Conservation (phyloP, 257 asterid species). For the Lantana camara region DNA sequence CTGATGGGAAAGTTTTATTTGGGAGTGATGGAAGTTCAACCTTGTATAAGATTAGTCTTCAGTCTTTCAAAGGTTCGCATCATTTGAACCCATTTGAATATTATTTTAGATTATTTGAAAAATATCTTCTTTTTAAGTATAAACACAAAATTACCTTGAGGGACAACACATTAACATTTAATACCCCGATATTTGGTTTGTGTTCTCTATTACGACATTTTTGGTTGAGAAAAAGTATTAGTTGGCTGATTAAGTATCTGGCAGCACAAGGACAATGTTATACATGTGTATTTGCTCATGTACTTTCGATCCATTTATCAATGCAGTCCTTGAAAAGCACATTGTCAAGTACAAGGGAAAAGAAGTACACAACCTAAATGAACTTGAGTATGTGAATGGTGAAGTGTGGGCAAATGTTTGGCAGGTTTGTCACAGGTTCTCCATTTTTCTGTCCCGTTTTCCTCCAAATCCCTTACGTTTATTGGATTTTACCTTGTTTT, state of each 20-base stretch:
- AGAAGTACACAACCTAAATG: constrained; percentile 81
- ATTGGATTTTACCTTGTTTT: neutral
- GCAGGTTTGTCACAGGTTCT: constrained; percentile 45
- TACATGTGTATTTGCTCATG: constrained; percentile 1
- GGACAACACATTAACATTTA: no score
- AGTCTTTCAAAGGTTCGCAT: constrained; percentile 61
- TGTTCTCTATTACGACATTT: neutral
- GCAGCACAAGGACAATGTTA: neutral
- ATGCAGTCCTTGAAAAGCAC: constrained; percentile 61
- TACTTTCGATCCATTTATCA: constrained; percentile 6
- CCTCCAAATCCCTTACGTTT: neutral
- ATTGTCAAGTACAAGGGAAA: constrained; percentile 68
- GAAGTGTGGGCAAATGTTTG: constrained; percentile 98
- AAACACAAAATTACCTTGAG: no score
- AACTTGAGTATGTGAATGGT: constrained; percentile 81
- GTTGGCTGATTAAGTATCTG: constrained; percentile 16
- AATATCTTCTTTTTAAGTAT: no score
- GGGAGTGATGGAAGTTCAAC: constrained; percentile 96
- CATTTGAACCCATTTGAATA: constrained; percentile 3
- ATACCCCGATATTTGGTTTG: neutral
- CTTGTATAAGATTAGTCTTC: constrained; percentile 75
- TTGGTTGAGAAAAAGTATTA: constrained; percentile 3
- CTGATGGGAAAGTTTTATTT: constrained; percentile 70
- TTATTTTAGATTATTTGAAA: no score
- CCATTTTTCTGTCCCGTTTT: neutral